Conservation (phyloP, 192 early-diverging fungal genomes). For the Linnemannia hyalina region DNA sequence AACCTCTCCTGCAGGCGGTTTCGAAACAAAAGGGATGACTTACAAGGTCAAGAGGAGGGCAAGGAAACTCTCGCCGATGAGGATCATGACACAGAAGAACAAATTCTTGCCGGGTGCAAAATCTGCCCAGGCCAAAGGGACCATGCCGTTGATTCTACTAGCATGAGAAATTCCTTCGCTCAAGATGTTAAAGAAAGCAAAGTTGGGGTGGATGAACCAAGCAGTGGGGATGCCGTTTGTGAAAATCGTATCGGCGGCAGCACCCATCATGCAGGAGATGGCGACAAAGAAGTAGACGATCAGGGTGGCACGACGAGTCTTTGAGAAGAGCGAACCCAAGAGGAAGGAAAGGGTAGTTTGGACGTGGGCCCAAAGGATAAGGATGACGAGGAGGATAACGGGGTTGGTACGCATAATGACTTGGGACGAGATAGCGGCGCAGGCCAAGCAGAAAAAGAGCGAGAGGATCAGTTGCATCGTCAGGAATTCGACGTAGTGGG, state of each 20-base stretch:
- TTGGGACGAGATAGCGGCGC: conserved; percentile 29
- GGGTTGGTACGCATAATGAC: conserved; percentile 32
- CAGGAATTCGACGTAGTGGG: conserved; percentile 51
- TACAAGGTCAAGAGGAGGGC: conserved; percentile 42
- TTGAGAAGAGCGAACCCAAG: conserved; percentile 32
- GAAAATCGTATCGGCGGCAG: conserved; percentile 20
- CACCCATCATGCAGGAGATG: conserved; percentile 35
- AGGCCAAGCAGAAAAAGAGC: conserved; percentile 33
- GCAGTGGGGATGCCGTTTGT: conserved; percentile 22
- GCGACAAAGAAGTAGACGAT: conserved; percentile 49
- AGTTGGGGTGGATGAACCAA: conserved; percentile 49
- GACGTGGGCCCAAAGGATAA: conserved; percentile 39
- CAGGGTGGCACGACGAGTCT: conserved; percentile 36
- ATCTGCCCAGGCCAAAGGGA: conserved; percentile 26
- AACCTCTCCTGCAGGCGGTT: too few species aligned
- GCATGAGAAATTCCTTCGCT: conserved; percentile 1
- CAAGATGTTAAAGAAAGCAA: conserved; percentile 40
- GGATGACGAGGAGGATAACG: conserved; percentile 18
- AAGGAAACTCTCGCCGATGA: conserved; percentile 40
- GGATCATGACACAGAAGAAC: conserved; percentile 27
- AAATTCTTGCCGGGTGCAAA: conserved; percentile 20
- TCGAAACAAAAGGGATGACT: neutral
- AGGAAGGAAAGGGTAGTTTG: conserved; percentile 31
- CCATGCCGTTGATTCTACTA: conserved; percentile 33
- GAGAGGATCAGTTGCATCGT: conserved; percentile 46